These are phyloP conservation scores for Diaporthe sp. DNA, from an alignment of 2,329 filamentous ascomycete species.

Conservation along the genomic window DNA sequence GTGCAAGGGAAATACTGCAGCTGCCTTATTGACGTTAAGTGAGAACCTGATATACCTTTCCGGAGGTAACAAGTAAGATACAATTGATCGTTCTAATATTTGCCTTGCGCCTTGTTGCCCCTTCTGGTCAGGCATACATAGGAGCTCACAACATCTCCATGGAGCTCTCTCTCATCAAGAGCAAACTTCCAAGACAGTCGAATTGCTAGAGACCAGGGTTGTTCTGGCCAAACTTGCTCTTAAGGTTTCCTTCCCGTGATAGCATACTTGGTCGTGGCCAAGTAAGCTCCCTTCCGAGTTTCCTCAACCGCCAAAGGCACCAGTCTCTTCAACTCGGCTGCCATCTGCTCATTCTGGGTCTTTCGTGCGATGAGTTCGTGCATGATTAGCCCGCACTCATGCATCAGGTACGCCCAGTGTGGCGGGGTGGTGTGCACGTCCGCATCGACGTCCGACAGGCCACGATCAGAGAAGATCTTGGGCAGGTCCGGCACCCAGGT, in stretches of 20 bases:
- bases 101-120: no score
- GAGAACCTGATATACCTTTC: no score
- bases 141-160: no score
- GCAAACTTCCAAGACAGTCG: not conserved
- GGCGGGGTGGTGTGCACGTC: not conserved
- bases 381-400: conserved; percentile 12
- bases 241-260: conserved; percentile 1
- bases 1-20: no score
- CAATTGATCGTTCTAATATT: no score
- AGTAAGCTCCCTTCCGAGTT: not conserved
- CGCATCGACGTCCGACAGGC: not conserved
- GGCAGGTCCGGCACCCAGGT: not conserved
- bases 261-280: conserved; percentile 2
- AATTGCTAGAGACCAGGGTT: not conserved
- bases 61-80: no score
- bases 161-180: no score
- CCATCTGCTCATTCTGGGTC: conserved; percentile 8
- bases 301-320: conserved; percentile 5
- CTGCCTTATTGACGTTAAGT: no score
- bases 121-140: no score
- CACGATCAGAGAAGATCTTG: not conserved
- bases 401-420: conserved; percentile 2
- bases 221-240: not conserved
- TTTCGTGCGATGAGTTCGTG: not conserved
- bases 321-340: not conserved